A percentile compares a stretch with the other conserved stretches of the same genome.
Evolutionary conservation across 208 protist genomes (phyloP).

Genomic region (Wallacemonas sp.): DNA sequence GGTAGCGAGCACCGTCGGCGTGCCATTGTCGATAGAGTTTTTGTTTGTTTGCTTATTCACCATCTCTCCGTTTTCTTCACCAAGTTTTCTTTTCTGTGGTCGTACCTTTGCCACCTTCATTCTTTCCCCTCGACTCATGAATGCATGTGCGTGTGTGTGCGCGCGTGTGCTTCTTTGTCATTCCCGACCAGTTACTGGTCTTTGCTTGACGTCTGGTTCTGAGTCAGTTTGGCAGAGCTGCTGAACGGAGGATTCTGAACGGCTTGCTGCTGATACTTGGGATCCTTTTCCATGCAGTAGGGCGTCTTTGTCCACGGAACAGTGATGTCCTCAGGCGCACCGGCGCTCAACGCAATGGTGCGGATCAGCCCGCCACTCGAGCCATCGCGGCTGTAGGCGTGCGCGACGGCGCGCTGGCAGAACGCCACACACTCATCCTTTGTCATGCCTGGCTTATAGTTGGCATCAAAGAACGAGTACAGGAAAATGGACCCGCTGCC

Average conservation of each 20-base stretch:
- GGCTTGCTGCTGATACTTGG: slow-evolving; percentile 70
- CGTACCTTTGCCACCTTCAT: not conserved
- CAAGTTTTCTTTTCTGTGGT: not conserved
- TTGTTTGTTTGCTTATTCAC: too few species aligned
- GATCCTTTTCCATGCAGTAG: slow-evolving; percentile 92
- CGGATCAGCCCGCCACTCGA: slow-evolving; percentile 98
- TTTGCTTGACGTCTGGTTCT: slow-evolving; percentile 42
- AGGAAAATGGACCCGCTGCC: slow-evolving; percentile 98
- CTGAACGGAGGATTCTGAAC: slow-evolving; percentile 76
- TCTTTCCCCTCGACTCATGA: not conserved
- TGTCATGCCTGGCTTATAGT: slow-evolving; percentile 97
- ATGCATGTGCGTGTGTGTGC: not conserved
- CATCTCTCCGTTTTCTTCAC: too few species aligned
- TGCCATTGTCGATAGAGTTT: too few species aligned
- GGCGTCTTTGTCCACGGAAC: slow-evolving; percentile 84
- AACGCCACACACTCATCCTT: slow-evolving; percentile 96
- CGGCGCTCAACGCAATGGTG: slow-evolving; percentile 86
- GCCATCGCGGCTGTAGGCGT: slow-evolving; percentile 98
- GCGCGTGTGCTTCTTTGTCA: not conserved
- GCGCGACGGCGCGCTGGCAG: slow-evolving; percentile 94
- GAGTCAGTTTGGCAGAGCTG: slow-evolving; percentile 73
- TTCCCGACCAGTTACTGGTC: not conserved
- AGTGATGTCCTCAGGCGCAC: slow-evolving; percentile 81
- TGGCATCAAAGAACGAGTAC: slow-evolving; percentile 98
- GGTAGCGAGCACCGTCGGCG: too few species aligned